Conservation (phyloP, 768 basidiomycete species). For the Russula sp. region DNA sequence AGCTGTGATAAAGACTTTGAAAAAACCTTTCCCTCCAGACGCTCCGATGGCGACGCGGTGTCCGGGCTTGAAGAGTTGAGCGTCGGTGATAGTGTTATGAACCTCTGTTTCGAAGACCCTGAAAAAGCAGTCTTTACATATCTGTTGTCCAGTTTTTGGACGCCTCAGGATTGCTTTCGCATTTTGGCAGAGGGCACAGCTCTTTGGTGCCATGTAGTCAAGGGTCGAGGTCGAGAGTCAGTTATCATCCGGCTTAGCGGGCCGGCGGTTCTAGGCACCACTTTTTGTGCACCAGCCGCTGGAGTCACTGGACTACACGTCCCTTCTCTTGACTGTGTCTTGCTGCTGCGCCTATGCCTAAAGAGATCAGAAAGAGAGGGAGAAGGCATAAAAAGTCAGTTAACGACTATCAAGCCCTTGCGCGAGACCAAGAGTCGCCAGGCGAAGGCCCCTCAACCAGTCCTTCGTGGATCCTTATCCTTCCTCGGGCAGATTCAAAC, state of each 20-base stretch:
- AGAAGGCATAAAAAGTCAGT: constrained; percentile 61
- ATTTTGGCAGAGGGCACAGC: constrained; percentile 69
- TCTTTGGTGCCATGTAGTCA: constrained; percentile 85
- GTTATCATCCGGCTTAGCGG: background rate
- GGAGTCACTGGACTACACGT: no score
- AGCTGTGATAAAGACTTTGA: background rate
- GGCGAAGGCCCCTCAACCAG: constrained; percentile 24
- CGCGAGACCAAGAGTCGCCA: constrained; percentile 21
- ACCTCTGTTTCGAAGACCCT: constrained; percentile 97
- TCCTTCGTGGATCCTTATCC: constrained; percentile 78
- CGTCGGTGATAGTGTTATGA: constrained; percentile 95
- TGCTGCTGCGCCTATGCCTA: constrained; percentile 46
- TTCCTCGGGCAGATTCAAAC: constrained; percentile 31
- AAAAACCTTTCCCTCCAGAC: constrained; percentile 86
- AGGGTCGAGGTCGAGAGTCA: background rate
- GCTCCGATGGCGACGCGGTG: constrained; percentile 97
- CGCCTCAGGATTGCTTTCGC: constrained; percentile 83
- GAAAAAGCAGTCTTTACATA: constrained; percentile 95
- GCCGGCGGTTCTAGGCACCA: background rate
- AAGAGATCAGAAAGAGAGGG: constrained; percentile 68
- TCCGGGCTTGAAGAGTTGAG: constrained; percentile 79
- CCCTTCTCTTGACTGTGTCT: background rate
- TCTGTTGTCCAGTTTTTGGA: constrained; percentile 97
- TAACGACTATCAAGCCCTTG: constrained; percentile 24
- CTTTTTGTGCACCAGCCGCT: no score